These are phyloP conservation scores for Paecilomyces sp. DNA, from an alignment of 2,329 filamentous ascomycete species.

Conservation along the genomic window DNA sequence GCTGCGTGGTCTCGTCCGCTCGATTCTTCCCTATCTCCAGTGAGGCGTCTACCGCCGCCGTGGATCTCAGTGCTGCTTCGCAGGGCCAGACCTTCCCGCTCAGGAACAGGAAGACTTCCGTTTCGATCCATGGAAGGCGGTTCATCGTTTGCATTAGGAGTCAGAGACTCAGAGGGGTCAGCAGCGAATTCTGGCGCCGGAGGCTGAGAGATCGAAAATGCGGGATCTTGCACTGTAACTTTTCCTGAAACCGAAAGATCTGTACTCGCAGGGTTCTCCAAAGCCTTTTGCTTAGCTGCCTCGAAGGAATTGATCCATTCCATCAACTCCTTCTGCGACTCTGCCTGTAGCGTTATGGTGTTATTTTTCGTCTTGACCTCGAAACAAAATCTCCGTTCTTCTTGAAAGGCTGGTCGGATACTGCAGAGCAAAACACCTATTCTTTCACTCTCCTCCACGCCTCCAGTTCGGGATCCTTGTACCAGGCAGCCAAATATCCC, in stretches of 20 bases:
- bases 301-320: constrained; percentile 95
- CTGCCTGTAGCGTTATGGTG: constrained; percentile 81
- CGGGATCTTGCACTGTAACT: constrained; percentile 52
- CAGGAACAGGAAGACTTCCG: constrained; percentile 60
- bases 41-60: constrained; percentile 36
- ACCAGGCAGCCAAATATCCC: constrained; percentile 94
- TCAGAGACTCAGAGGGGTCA: constrained; percentile 62
- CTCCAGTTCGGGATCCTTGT: constrained; percentile 68
- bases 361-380: constrained; percentile 97
- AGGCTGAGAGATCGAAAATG: constrained; percentile 87
- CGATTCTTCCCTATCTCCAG: constrained; percentile 60
- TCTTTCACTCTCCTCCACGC: constrained; percentile 91
- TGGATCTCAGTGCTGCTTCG: constrained; percentile 69
- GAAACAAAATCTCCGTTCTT: constrained; percentile 94
- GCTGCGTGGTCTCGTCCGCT: constrained; percentile 73
- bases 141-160: constrained; percentile 49
- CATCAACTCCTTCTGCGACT: constrained; percentile 85
- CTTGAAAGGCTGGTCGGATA: constrained; percentile 80
- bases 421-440: constrained; percentile 93
- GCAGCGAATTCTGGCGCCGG: constrained; percentile 86
- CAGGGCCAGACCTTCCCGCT: constrained; percentile 49
- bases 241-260: constrained; percentile 39
- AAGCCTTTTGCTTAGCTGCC: constrained; percentile 82
- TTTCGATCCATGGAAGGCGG: constrained; percentile 50
- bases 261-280: constrained; percentile 62